Evolutionary conservation across 768 basidiomycete genomes (phyloP).

Genomic region (Suillus weaverae): DNA sequence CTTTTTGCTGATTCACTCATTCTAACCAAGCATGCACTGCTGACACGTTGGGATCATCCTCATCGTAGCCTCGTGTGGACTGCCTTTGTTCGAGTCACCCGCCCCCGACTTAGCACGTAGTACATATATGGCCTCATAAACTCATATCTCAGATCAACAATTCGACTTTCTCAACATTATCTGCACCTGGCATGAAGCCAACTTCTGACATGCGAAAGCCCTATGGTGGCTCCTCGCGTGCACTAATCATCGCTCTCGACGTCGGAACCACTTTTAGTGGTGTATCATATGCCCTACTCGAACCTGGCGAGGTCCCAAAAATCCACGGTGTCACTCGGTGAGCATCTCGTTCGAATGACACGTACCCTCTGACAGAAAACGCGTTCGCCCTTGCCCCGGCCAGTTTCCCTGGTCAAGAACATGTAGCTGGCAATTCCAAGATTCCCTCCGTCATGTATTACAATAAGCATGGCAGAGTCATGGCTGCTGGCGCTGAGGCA

Average conservation of each 20-base stretch:
- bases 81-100: conserved; percentile 12
- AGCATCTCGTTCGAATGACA: conserved; percentile 15
- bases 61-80: conserved; percentile 12
- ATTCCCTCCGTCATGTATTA: conserved; percentile 80
- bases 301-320: conserved; percentile 78
- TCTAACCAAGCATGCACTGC: neutral
- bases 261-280: conserved; percentile 84
- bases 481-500: conserved; percentile 77
- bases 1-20: conserved; percentile 5
- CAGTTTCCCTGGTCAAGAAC: conserved; percentile 84
- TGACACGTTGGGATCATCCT: neutral
- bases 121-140: conserved; percentile 14
- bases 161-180: conserved; percentile 4
- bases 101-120: neutral
- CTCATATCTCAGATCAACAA: conserved; percentile 4
- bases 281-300: conserved; percentile 80
- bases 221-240: conserved; percentile 60
- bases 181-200: conserved; percentile 44
- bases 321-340: conserved; percentile 81
- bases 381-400: conserved; percentile 17
- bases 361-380: neutral
- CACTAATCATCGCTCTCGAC: conserved; percentile 77
- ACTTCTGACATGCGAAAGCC: conserved; percentile 71
- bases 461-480: conserved; percentile 61
- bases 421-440: conserved; percentile 83